Base-by-base conservation (phyloP, 805 yeast genomes). In the Candida quercuum region DNA sequence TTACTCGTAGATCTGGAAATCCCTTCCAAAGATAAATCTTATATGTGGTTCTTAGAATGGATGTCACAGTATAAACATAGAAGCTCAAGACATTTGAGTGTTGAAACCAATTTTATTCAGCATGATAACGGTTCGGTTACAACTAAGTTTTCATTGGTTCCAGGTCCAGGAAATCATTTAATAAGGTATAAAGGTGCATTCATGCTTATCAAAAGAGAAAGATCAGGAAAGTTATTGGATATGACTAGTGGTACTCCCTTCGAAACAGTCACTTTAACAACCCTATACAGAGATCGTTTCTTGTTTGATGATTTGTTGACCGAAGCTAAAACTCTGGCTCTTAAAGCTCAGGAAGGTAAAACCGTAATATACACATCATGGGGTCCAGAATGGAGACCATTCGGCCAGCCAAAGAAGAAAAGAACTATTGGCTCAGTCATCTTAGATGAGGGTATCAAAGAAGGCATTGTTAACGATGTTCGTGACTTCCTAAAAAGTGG, bases 321-420 rank as follows among this genome's bases (percentile, higher is more conserved):
- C 14, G 98, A 93, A 52, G 98, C 98, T 3, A 86, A 89, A 51
- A 62, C 68, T 27, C 62, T 86, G 65, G 98, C 98, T 0, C 69
- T 88, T 55, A 77, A 76, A 50, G 72, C 81, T 22, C 81, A 84
- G 42, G 95, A 87, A 55, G 98, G 99, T 7, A 91, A 88, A 55
- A 93, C 98, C 0, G 98, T 93, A 7, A 64, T 93, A 5, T 93
- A 76, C 59, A 86, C 96, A 4, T 84, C 96, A 10, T 91, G 93
- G 86, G 99, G 98, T 1, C 96, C 96, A 21, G 99, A 93, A 55
- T 93, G 99, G 99, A 71, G 98, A 53, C 95, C 95, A 5, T 93
- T 93, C 66, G 99, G 99, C 3, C 89, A 81, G 56, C 98, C 99
- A 2, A 72, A 96, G 45, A 81, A 80, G 51, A 91, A 91, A 62